Evolutionary conservation across 441 rosid species (phyloP), one percentile per base, ranked within the genome.

Genomic region (Oxalis stricta): DNA sequence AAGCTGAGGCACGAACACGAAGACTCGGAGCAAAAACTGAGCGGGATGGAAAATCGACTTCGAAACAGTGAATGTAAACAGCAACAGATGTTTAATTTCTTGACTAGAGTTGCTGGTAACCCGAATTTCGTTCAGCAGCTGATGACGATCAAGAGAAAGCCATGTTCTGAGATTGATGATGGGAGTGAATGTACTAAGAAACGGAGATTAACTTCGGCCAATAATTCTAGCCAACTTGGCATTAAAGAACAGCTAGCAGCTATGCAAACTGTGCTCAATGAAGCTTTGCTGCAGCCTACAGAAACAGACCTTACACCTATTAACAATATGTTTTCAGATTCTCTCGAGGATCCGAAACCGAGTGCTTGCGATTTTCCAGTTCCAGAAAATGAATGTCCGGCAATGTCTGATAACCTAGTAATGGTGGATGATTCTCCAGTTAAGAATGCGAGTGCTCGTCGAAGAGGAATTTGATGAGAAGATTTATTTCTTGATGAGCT

Each of bases 401-500:
- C 44, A 2, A 54, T 75, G 64, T 58, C 66, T 0, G 70, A 71
- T 44, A 59, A 50, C 38, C 45, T 71, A n/a, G n/a, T n/a, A 33
- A 29, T 62, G n/a, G 69, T 53, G 18, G 70, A 71, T 9, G 14
- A 10, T 41, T 48, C 34, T 12, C 41, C 40, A 5, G 15, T 33
- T 5, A 56, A 56, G 12, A 55, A 52, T 39, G 48, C n/a, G 22
- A n/a, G n/a, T n/a, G n/a, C n/a, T n/a, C n/a, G 56, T 7, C 22
- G 60, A 58, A 0, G 65, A 59, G 14, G 74, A 56, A 12, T 24
- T 55, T 0, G 56, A 67, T 4, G 35, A 60, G 30, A 63, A 57
- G 79, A 76, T 44, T 60, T 66, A 14, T 34, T 79, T 34, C 73
- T 65, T 61, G 53, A 67, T 24, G 89, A 79, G 55, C 53, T 79